Percentiles rank a stretch among this genome's conserved stretches.
Conservation (phyloP, 2,329 filamentous ascomycete species). For the Rachicladosporium sp. region DNA sequence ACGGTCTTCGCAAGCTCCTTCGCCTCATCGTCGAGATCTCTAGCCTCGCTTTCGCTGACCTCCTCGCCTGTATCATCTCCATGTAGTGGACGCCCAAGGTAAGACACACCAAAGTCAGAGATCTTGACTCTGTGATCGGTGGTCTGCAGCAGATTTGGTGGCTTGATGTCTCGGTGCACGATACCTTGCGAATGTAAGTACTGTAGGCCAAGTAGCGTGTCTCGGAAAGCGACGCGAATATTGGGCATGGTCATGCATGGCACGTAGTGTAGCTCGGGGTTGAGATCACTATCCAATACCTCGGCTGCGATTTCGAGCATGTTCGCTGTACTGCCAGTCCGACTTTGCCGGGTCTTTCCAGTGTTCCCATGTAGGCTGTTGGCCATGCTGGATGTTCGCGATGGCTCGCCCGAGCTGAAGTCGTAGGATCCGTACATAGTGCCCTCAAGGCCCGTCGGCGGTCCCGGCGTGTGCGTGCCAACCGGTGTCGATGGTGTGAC, state of each 20-base stretch:
- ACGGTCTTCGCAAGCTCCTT: conserved; percentile 96
- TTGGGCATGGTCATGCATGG: conserved; percentile 81
- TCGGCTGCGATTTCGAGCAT: conserved; percentile 26
- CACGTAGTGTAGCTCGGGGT: conserved; percentile 85
- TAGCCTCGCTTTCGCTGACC: conserved; percentile 61
- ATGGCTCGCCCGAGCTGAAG: conserved; percentile 11
- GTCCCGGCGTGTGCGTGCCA: conserved; percentile 6
- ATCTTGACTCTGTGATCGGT: conserved; percentile 84
- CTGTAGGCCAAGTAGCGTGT: conserved; percentile 84
- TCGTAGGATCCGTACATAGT: conserved; percentile 68
- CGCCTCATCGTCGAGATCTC: conserved; percentile 72
- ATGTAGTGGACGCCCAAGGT: conserved; percentile 77
- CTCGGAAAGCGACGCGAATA: conserved; percentile 73
- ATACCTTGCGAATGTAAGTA: conserved; percentile 56
- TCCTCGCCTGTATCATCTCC: conserved; percentile 54
- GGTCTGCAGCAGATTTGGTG: conserved; percentile 79
- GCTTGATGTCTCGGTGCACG: conserved; percentile 40
- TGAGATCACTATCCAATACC: conserved; percentile 49
- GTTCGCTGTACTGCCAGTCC: conserved; percentile 40
- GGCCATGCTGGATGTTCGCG: conserved; percentile 66
- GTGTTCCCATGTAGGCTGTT: conserved; percentile 43
- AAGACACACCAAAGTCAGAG: conserved; percentile 96
- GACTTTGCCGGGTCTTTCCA: conserved; percentile 11
- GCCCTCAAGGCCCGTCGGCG: conserved; percentile 52
- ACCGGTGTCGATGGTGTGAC: conserved; percentile 11